Evolutionary conservation across 805 yeast genomes (phyloP).

Genomic region (Tetrapisispora arboricola): DNA sequence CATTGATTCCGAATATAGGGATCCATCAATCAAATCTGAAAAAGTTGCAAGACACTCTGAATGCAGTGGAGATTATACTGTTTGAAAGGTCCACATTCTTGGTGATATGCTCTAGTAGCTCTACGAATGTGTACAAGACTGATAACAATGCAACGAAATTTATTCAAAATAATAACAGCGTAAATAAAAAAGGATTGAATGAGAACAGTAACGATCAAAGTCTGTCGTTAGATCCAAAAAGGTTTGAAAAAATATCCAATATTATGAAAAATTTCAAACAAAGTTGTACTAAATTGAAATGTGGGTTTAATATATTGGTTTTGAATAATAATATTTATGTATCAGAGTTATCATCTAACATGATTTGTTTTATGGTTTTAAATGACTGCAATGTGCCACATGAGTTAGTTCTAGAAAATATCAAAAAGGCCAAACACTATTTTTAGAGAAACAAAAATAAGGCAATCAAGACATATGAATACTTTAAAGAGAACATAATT

Average conservation of each 20-base stretch:
- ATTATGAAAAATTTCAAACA: conserved; percentile 92
- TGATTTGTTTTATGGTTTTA: conserved; percentile 52
- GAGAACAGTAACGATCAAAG: conserved; percentile 9
- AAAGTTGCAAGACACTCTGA: conserved; percentile 60
- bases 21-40: conserved; percentile 65
- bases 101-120: conserved; percentile 37
- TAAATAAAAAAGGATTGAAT: conserved; percentile 28
- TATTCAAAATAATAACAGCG: conserved; percentile 9
- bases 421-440: conserved; percentile 39
- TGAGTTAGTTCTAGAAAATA: conserved; percentile 42
- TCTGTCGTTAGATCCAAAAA: conserved; percentile 61
- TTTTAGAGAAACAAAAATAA: no score
- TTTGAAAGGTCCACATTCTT: conserved; percentile 91
- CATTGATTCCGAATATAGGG: conserved; percentile 85
- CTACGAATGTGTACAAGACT: conserved; percentile 6
- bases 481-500: no score
- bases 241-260: conserved; percentile 89
- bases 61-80: conserved; percentile 81
- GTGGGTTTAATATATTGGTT: conserved; percentile 70
- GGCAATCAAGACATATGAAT: no score
- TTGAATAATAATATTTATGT: conserved; percentile 49
- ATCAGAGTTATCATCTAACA: conserved; percentile 47
- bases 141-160: conserved; percentile 2
- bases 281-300: conserved; percentile 75
- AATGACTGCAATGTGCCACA: conserved; percentile 32